Conservation (phyloP, 768 basidiomycete species). For the Epithele typhae region DNA sequence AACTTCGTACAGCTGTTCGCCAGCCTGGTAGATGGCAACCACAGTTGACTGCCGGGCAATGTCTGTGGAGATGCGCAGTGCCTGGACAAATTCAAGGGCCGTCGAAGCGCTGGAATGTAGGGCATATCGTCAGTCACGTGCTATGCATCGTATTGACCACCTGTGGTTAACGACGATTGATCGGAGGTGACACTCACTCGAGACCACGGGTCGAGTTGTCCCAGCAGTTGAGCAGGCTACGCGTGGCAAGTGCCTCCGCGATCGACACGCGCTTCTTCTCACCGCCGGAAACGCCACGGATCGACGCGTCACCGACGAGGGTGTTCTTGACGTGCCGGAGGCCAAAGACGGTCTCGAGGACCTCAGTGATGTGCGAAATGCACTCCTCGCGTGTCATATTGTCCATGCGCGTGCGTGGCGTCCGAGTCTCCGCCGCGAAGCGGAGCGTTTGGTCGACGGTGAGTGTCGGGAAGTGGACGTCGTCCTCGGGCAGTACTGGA, state of each 20-base stretch:
- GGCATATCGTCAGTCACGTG: too few relatives aligned
- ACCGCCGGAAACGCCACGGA: slow-evolving; percentile 73
- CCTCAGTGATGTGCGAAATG: slow-evolving; percentile 42
- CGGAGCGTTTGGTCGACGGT: slow-evolving; percentile 73
- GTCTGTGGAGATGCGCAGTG: slow-evolving; percentile 54
- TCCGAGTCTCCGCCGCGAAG: slow-evolving; percentile 66
- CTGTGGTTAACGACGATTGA: too few relatives aligned
- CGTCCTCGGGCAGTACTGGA: slow-evolving; percentile 79
- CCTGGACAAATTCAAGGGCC: slow-evolving; percentile 54
- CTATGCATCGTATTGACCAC: too few relatives aligned
- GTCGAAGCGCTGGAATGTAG: slow-evolving; percentile 42
- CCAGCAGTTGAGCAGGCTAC: slow-evolving; percentile 65
- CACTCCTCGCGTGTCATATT: slow-evolving; percentile 40
- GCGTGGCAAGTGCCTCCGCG: slow-evolving; percentile 60
- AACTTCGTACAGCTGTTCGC: slow-evolving; percentile 55
- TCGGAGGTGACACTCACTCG: slow-evolving; percentile 25
- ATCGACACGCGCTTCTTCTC: slow-evolving; percentile 82
- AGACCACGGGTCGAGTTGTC: slow-evolving; percentile 61
- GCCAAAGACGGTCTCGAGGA: slow-evolving; percentile 68
- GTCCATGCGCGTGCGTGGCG: slow-evolving; percentile 50
- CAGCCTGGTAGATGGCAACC: slow-evolving; percentile 84
- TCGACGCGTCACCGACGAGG: slow-evolving; percentile 70
- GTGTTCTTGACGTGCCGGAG: slow-evolving; percentile 69
- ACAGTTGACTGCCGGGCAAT: slow-evolving; percentile 47
- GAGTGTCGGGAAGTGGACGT: slow-evolving; percentile 81